Evolutionary conservation across 441 rosid species (phyloP), one percentile per base, ranked within the genome.

Genomic region (Erysimum pusillum): DNA sequence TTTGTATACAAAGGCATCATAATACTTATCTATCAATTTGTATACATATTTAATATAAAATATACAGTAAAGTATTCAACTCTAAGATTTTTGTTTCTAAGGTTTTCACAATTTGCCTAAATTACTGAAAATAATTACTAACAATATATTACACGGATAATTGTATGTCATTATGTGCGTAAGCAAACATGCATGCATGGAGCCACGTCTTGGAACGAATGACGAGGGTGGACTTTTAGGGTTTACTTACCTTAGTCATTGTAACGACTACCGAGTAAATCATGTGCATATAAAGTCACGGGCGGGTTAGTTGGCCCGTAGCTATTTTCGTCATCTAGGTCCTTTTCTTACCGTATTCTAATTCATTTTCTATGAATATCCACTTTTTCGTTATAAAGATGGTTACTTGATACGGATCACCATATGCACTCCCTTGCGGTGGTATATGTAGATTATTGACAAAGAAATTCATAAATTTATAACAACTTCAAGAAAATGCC

Each of bases 151-250:
- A n/a, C n/a, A n/a, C n/a, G n/a, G n/a, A n/a, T n/a, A n/a, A n/a
- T n/a, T n/a, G n/a, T n/a, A n/a, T 42, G 62, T 41, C 38, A 52
- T 52, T 54, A 42, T 10, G 36, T 22, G 66, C 46, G 48, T 71
- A 59, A 59, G 75, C 39, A 15, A 64, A 45, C 4, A 13, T 60
- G 41, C 58, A 71, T 60, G 75, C 75, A 71, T 71, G 75, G 48
- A 71, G 75, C 46, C 75, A 71, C 75, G 75, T 60, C 17, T 59
- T 6, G 59, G 59, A 35, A 36, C 25, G 48, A 46, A 6, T 59
- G 75, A 71, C 49, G 46, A 60, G 36, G 58, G 46, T 46, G 38
- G 67, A 71, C 58, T 45, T 71, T 46, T 45, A 18, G 45, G 45
- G 65, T 9, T 52, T 13, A 11, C 35, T 69, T 69, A 45, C 36